A percentile compares a stretch with the other conserved stretches of the same genome.
These are phyloP conservation scores for Carex sylvatica DNA, from an alignment of 202 grass and related monocot genomes.

Conservation along the genomic window DNA sequence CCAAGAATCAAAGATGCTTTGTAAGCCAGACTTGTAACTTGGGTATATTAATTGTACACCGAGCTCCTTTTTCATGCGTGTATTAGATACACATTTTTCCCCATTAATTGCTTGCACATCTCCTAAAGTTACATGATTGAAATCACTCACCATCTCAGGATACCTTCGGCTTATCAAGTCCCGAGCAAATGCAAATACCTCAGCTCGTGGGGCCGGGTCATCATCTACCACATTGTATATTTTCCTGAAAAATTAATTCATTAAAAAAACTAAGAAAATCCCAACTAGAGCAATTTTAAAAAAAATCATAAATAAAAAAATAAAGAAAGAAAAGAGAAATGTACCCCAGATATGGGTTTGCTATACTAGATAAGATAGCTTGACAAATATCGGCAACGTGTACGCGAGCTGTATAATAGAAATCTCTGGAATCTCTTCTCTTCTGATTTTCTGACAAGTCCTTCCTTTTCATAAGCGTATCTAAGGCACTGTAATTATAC, in stretches of 20 bases:
- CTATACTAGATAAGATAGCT: conserved; percentile 59
- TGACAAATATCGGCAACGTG: conserved; percentile 87
- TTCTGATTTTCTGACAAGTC: conserved; percentile 58
- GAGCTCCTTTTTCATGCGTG: conserved; percentile 59
- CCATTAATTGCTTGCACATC: conserved; percentile 17
- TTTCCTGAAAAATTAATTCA: conserved; percentile 32
- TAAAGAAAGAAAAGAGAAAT: neutral
- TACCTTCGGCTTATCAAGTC: conserved; percentile 50
- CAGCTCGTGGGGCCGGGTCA: conserved; percentile 59
- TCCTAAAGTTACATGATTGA: neutral
- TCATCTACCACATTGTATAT: conserved; percentile 92
- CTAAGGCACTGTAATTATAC: conserved; percentile 65
- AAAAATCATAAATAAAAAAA: neutral
- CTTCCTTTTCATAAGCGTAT: conserved; percentile 66
- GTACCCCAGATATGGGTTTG: conserved; percentile 46
- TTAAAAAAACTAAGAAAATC: neutral
- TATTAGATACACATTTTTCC: conserved; percentile 74
- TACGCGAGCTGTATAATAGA: conserved; percentile 56
- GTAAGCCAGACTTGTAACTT: conserved; percentile 62
- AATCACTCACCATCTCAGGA: conserved; percentile 31
- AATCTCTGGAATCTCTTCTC: conserved; percentile 57
- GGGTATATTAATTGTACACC: conserved; percentile 54
- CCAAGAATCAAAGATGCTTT: conserved; percentile 69
- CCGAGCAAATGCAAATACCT: conserved; percentile 75
- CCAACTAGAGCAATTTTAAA: neutral